Base-by-base conservation (phyloP, 257 asterid genomes). In the Oldenlandia corymbosa region DNA sequence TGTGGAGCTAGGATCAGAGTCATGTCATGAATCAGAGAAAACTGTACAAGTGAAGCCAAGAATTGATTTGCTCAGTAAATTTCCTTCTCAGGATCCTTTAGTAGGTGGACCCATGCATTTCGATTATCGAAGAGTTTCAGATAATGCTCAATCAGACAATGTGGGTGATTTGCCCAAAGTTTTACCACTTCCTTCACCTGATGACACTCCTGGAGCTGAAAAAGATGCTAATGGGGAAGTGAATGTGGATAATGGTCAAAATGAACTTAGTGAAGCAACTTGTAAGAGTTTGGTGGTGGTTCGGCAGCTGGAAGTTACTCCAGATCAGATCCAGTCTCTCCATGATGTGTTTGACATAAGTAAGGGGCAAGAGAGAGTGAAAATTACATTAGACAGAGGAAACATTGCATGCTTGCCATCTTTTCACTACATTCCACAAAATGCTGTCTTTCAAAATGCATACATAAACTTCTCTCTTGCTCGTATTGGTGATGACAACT, bases 361-460 rank as follows among this genome's bases (percentile, higher is more conserved):
- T 71, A 93, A 78, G 80, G 96, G 97, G 54, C 91, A 84, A 64
- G 99, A 90, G 78, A 81, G 72, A 41, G 81, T 85, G 62, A 55
- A 53, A 53, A 85, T 93, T 57, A 71, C 90, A 16, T 23, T 93
- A 64, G 82, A 90, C 70, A 87, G 82, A 34, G 77, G 90, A 67
- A 84, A 87, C 68, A 64, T 73, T 48, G 88, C 76, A 69, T 37
- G 23, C 23, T 84, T 84, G 4, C 99, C 99, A 54, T 67, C 79
- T 42, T 93, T 93, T 77, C 64, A 63, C 76, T 93, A 93, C 83
- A 90, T 93, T 69, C 82, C 88, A 24, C 80, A 85, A 66, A 93
- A 79, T 78, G 85, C 80, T 42, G 66, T 81, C 37, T 93, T 81
- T 74, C 97, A 83, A 71, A 83, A 80, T 68, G 97, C 97, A 10